A percentile compares a stretch with the other conserved stretches of the same genome.
Evolutionary conservation across 805 yeast genomes (phyloP).

Genomic region (Nadsonia fulvescens): DNA sequence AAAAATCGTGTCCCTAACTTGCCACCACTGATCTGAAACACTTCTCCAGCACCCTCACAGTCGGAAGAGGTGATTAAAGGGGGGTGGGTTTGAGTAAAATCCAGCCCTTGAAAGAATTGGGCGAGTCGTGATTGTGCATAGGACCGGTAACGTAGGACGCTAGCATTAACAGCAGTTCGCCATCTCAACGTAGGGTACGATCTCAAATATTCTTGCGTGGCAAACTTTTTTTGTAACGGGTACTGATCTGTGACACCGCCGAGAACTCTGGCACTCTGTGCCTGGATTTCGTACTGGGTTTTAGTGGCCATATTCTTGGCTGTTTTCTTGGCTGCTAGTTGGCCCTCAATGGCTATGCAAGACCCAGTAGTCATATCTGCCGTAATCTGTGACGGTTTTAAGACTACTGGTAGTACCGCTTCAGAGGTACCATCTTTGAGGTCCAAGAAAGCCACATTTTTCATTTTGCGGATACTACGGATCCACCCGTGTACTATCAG

Average conservation of each 20-base stretch:
- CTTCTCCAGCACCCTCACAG: constrained; percentile 96
- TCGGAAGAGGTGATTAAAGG: constrained; percentile 80
- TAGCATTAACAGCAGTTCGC: constrained; percentile 45
- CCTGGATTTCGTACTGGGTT: constrained; percentile 36
- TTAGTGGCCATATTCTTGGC: too few relatives aligned
- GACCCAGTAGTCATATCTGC: constrained; percentile 25
- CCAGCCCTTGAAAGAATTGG: constrained; percentile 32
- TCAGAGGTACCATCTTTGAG: constrained; percentile 59
- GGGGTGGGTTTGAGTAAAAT: constrained; percentile 60
- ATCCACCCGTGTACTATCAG: constrained; percentile 56
- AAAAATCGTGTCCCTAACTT: constrained; percentile 23
- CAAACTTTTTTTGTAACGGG: constrained; percentile 73
- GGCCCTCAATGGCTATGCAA: constrained; percentile 26
- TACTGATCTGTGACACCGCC: constrained; percentile 52
- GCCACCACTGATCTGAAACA: constrained; percentile 38
- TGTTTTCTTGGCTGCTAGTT: constrained; percentile 32
- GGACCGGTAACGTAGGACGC: constrained; percentile 59
- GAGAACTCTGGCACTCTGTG: constrained; percentile 24
- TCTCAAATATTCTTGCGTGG: constrained; percentile 47
- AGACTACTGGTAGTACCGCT: constrained; percentile 34
- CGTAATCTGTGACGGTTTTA: constrained; percentile 16
- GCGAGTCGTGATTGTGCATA: constrained; percentile 35
- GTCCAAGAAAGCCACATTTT: constrained; percentile 66
- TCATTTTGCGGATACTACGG: constrained; percentile 49
- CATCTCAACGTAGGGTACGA: constrained; percentile 62